Base-by-base conservation (phyloP, 139 green algal species). In the Pseudopediastrum boryanum region DNA sequence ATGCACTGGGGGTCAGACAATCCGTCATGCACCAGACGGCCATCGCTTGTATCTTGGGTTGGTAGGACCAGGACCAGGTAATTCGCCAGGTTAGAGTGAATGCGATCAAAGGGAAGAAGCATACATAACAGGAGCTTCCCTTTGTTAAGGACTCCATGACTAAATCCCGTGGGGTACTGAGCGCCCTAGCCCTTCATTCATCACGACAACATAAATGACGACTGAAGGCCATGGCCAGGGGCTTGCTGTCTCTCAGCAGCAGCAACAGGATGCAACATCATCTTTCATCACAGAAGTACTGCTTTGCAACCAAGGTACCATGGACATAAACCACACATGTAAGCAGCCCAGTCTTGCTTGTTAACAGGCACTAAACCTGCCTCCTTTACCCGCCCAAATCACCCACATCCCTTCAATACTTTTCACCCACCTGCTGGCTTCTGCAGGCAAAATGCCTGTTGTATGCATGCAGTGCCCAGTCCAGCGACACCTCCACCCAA, bases 401-500 rank as follows among this genome's bases (percentile, higher is more conserved):
- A 58, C 19, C 48, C 19, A 61, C 23, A 29, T 61, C 1, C 1
- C 50, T 61, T 61, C 23, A 1, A 61, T 23, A 29, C 25, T 23
- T 25, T 1, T 61, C 25, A 25, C 73, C 10, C 59, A 93, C 87
- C 86, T 97, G 94, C 73, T 94, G 90, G 2, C 90, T 95, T 50
- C 95, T 75, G 35, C 84, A 85, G 3, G 92, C 84, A 1, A 90
- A 64, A 71, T 97, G 92, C 27, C 89, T 83, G 29, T 74, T 90
- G 27, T 54, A 63, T 23, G 75, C 86, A 27, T 93, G 86, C 68
- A 94, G 79, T 70, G 90, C 87, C 94, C 95, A 98, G 2, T 92
- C 88, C 33, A 96, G 73, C 0, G 94, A 90, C 69, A 96, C 89
- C 13, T 81, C 84, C n/a, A 83, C 89, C 94, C 94, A 98, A 7